Conservation (phyloP, 371 early-diverging fungal genomes). For the Vairimorpha necatrix region DNA sequence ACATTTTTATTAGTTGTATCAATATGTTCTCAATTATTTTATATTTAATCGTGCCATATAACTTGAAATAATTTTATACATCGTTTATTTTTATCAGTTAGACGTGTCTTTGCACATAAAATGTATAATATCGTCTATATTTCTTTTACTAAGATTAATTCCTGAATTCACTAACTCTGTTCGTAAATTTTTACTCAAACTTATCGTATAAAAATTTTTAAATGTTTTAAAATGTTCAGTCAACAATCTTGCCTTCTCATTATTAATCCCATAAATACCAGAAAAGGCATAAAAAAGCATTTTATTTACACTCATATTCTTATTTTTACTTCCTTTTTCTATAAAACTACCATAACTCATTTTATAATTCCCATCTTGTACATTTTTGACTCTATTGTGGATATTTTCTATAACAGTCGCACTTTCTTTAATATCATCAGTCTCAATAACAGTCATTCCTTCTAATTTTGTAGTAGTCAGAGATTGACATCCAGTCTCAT, state of each 20-base stretch:
- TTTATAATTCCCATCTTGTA: neutral
- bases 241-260: constrained; percentile 28
- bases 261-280: constrained; percentile 38
- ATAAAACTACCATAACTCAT: constrained; percentile 50
- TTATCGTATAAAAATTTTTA: constrained; percentile 9
- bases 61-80: no score
- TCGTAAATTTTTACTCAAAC: neutral
- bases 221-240: constrained; percentile 34
- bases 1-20: no score
- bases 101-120: no score
- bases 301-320: neutral
- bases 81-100: no score
- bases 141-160: neutral
- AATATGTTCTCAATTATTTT: no score
- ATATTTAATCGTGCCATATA: no score
- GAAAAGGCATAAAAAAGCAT: constrained; percentile 34
- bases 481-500: neutral
- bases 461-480: constrained; percentile 38
- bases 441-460: constrained; percentile 56
- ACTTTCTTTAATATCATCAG: constrained; percentile 54
- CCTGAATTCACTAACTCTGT: neutral
- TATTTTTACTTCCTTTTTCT: constrained; percentile 35
- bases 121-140: neutral
- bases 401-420: constrained; percentile 36
- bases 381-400: constrained; percentile 8